Percentiles rank a stretch among this genome's conserved stretches.
Conservation (phyloP, 2,329 filamentous ascomycete species). For the Orbilia javanica region DNA sequence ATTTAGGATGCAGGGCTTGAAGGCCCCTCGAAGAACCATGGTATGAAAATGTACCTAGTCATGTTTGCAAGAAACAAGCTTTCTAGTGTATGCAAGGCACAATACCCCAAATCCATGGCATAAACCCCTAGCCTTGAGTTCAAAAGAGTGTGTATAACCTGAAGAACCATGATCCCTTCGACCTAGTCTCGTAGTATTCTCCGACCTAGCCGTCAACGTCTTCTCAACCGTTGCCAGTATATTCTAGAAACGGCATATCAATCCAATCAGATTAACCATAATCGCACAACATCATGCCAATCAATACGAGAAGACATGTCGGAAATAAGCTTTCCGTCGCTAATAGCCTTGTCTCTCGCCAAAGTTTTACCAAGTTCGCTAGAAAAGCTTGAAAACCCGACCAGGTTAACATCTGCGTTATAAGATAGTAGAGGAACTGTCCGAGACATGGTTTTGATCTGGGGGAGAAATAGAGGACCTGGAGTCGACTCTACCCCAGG, state of each 20-base stretch:
- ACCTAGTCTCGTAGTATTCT: too few relatives aligned
- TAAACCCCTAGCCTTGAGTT: background rate
- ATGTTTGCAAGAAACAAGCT: background rate
- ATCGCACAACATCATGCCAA: background rate
- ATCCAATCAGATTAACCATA: background rate
- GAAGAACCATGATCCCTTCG: background rate
- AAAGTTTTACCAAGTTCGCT: conserved; percentile 19
- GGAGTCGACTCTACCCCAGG: too few relatives aligned
- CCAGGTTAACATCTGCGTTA: background rate
- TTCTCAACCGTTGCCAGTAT: background rate
- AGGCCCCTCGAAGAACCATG: background rate
- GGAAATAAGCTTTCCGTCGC: conserved; percentile 25
- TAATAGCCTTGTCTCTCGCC: conserved; percentile 11
- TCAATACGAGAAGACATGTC: background rate
- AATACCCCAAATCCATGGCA: background rate
- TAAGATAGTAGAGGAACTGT: background rate
- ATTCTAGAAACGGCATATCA: background rate
- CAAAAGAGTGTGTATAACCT: background rate
- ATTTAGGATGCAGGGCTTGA: background rate
- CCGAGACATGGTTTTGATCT: conserved; percentile 7
- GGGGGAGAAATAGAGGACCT: background rate
- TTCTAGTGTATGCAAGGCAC: background rate
- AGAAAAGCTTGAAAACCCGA: background rate
- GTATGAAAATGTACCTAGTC: background rate
- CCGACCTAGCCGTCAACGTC: too few relatives aligned